phyloP scores from a whole-genome alignment of 192 early-diverging fungal species.

The Piromyces finnis region DNA sequence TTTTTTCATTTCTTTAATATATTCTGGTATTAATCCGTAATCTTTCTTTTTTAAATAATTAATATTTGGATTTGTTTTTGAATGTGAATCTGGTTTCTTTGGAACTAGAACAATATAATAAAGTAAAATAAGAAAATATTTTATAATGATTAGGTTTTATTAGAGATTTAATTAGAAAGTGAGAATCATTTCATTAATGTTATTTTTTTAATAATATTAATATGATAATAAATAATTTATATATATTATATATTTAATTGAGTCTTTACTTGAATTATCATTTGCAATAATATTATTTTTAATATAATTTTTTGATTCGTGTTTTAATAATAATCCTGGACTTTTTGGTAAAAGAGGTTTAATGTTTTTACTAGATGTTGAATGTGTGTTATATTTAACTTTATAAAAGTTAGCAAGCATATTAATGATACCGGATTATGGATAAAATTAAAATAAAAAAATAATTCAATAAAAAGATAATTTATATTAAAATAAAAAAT shows the following conservation, averaged over 20 bases:
- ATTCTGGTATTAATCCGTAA: neutral
- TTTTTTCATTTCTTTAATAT: neutral
- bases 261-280: neutral
- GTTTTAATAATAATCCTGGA: neutral
- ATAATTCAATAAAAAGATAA: too few relatives aligned
- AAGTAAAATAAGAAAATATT: too few relatives aligned
- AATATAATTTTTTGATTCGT: neutral
- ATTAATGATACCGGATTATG: too few relatives aligned
- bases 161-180: too few relatives aligned
- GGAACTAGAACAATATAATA: neutral
- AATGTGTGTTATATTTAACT: neutral
- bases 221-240: too few relatives aligned
- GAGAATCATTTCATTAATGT: too few relatives aligned
- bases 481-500: too few relatives aligned
- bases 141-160: too few relatives aligned
- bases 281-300: neutral
- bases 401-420: too few relatives aligned
- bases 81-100: neutral
- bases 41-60: neutral
- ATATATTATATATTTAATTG: too few relatives aligned
- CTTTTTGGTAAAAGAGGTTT: neutral
- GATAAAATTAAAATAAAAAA: too few relatives aligned
- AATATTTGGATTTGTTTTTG: neutral
- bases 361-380: neutral
- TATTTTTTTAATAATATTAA: too few relatives aligned